Evolutionary conservation across 345 rosid genomes (phyloP), one percentile per base, ranked within the genome.

Genomic region (Odontarrhena argentea): DNA sequence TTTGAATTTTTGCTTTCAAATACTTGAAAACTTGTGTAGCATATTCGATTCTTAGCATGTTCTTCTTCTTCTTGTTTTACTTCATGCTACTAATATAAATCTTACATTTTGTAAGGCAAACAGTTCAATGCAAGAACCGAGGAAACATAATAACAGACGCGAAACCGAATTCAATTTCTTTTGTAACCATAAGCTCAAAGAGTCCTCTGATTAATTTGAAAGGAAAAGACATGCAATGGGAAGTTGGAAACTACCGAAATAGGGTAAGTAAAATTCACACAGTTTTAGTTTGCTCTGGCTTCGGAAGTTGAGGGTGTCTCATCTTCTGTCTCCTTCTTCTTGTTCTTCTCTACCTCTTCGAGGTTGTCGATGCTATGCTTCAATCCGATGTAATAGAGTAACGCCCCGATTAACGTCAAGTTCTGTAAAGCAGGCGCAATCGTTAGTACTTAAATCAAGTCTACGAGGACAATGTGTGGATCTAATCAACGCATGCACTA

Each of bases 351-450:
- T 30, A 0, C 56, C 56, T 67, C 63, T 0, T 60, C 44, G 7
- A 74, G 63, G 30, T 67, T 67, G 40, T 74, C 77, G 11, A 60
- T 45, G 47, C 6, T 37, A 38, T 74, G 57, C 68, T 66, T 74
- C 42, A 66, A 30, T 36, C 77, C 77, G 54, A 60, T 74, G 77
- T 67, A 74, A 30, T 51, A 74, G 13, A 74, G 63, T 24, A 74
- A 50, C 9, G 73, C 77, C 2, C 77, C 77, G 1, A 74, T 38
- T n/a, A 74, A 67, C 10, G 77, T 74, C 68, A 74, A 60, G 52
- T 74, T 67, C 77, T 74, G 22, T 8, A 30, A 48, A 67, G 40
- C 25, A 57, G 43, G 15, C 42, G 26, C 42, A 73, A 34, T 36
- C 26, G 30, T 37, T 28, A 24, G 56, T 26, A 38, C 3, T 53